phyloP scores from a whole-genome alignment of 192 early-diverging fungal genomes.

The Entomortierella chlamydospora region DNA sequence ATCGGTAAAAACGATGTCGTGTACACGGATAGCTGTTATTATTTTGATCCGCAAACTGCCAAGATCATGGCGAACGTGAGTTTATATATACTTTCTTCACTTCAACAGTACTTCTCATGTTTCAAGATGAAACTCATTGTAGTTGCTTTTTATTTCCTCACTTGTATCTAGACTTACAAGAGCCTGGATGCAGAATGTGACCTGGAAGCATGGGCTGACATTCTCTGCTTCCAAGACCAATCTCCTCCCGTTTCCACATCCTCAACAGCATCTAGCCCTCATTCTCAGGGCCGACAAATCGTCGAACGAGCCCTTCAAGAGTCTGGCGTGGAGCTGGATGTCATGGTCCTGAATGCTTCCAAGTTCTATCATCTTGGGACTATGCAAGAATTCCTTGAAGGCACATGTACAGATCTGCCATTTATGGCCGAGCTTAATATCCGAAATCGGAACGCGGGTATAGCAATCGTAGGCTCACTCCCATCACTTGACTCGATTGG shows the following conservation, averaged over 20 bases:
- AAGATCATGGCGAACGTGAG: conserved; percentile 44
- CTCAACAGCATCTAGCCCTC: conserved; percentile 1
- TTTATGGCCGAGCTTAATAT: conserved; percentile 49
- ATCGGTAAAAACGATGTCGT: conserved; percentile 19
- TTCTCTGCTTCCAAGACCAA: conserved; percentile 33
- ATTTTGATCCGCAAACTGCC: conserved; percentile 52
- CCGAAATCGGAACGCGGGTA: not conserved
- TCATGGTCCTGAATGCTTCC: conserved; percentile 55
- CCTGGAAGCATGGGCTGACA: conserved; percentile 58
- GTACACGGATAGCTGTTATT: conserved; percentile 58
- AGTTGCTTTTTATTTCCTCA: not conserved
- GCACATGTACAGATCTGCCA: conserved; percentile 14
- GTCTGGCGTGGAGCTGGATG: conserved; percentile 20
- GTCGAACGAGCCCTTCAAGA: conserved; percentile 16
- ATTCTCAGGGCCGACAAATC: conserved; percentile 9
- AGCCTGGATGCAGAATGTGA: conserved; percentile 29
- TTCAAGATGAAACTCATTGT: no score
- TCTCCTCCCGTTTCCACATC: not conserved
- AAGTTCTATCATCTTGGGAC: conserved; percentile 59
- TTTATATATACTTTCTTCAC: no score
- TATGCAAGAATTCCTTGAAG: conserved; percentile 52
- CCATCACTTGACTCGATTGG: no score
- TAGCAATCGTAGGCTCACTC: conserved; percentile 2
- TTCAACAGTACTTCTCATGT: no score
- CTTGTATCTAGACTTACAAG: conserved; percentile 3